Base-by-base conservation (phyloP, 2,329 filamentous ascomycete species). In the Paracorniculantispora psalliotae region DNA sequence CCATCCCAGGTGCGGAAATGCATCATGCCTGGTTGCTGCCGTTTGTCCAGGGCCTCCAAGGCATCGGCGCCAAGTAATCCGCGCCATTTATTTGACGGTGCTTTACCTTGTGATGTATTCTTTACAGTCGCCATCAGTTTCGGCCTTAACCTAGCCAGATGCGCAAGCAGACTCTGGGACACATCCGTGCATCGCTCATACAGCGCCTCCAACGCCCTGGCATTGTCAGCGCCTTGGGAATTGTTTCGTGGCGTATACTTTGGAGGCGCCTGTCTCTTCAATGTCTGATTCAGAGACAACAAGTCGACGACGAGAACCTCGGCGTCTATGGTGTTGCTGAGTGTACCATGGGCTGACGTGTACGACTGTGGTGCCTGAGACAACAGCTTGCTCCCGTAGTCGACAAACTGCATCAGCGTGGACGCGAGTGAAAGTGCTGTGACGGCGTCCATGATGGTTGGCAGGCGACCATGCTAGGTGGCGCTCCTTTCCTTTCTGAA, bases 381-480 rank as follows among this genome's bases (percentile, higher is more conserved):
- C 13, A 57, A 46, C 8, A 57, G 46, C 25, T 37, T 28, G 35
- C 46, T 57, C 10, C 19, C 54, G 21, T 48, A 57, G n/a, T 57
- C 54, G 26, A 46, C 47, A 13, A 49, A 33, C 5, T 41, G 46
- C 25, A 50, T 28, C 25, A 57, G 25, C 6, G 33, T 50, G 25
- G 46, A 49, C 19, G 54, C 54, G 54, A 49, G 43, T 26, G 54
- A 57, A 43, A 57, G 54, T n/a, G 46, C 35, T 15, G 46, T 35
- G n/a, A 57, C 25, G 21, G 54, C 41, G 26, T 57, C 54, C 54
- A 57, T 57, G 25, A 17, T 37, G 54, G 12, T 21, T 28, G 44
- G 33, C 28, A 7, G 25, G 13, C 19, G 35, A 13, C 19, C 25
- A 57, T 49, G 54, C 54, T 39, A 25, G 8, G 10, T 12, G 53